Evolutionary conservation across 208 protist species (phyloP), one percentile per base, ranked within the genome.

Genomic region (Acanthamoeba polyphaga): DNA sequence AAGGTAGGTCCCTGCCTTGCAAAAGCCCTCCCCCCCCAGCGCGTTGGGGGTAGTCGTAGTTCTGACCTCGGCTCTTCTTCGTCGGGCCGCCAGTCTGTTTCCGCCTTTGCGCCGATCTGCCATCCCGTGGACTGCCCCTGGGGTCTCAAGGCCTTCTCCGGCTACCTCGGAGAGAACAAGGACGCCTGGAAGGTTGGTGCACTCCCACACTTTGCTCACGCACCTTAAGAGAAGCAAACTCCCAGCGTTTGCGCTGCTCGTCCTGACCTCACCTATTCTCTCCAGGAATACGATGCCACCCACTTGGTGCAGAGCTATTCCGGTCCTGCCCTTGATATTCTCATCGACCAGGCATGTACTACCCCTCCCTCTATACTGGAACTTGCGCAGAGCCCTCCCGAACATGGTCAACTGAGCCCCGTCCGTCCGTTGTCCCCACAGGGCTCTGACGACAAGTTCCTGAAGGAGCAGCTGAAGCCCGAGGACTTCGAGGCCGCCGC

Each of bases 61-160:
- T n/a, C 15, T 60, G 55, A 60, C 9, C 19, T 22, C 15, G 29
- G 51, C 38, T 51, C 43, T 46, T 24, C 34, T 8, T 53, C 6
- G 10, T 74, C n/a, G 13, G 32, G 13, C 2, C 97, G 87, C 66
- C 13, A 94, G 66, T 97, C 96, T 27, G 96, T 97, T n/a, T 98
- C 97, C 5, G 98, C 97, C 15, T 98, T 98, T 80, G 70, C 97
- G 10, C 98, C 98, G 2, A 98, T 98, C 89, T 97, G 96, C 96
- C 96, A 98, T 91, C 98, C 98, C 0, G 97, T 78, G 38, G 55
- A 96, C 58, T 97, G 96, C 89, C 94, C 95, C 22, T 97, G 96
- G 97, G 97, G 97, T n/a, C 32, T 95, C 34, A 98, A 98, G 89
- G 97, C 97, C 32, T 98, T 98, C 94, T 96, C 27, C 9, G 97